A percentile compares a stretch with the other conserved stretches of the same genome.
Evolutionary conservation across 805 yeast genomes (phyloP).

Genomic region (Phaffomyces opuntiae): DNA sequence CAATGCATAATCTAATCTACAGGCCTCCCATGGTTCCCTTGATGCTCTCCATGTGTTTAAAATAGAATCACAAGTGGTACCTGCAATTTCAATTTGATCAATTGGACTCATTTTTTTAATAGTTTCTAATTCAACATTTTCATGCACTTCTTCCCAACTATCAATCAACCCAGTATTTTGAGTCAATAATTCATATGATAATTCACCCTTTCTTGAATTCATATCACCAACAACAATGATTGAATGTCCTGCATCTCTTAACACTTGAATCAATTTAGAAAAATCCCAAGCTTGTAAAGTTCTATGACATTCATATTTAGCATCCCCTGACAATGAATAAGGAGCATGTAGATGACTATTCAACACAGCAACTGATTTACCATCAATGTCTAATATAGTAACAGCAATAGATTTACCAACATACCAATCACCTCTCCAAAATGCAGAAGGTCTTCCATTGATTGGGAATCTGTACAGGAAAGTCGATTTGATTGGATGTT

Average conservation of each 20-base stretch:
- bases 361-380: constrained; percentile 61
- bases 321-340: constrained; percentile 74
- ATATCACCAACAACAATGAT: constrained; percentile 90
- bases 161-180: constrained; percentile 63
- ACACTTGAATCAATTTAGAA: constrained; percentile 52
- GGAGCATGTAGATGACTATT: constrained; percentile 99
- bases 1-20: constrained; percentile 85
- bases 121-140: constrained; percentile 33
- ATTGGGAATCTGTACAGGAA: constrained; percentile 81
- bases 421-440: constrained; percentile 93
- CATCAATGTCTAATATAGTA: constrained; percentile 45
- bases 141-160: constrained; percentile 73
- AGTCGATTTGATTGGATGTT: constrained; percentile 74
- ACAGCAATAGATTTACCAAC: constrained; percentile 89
- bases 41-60: constrained; percentile 77
- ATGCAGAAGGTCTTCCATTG: constrained; percentile 91
- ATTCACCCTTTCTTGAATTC: constrained; percentile 80
- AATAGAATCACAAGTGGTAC: constrained; percentile 84
- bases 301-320: constrained; percentile 83
- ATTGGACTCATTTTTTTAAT: constrained; percentile 42
- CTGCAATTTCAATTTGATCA: constrained; percentile 65
- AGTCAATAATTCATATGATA: constrained; percentile 72
- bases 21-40: constrained; percentile 36
- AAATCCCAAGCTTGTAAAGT: constrained; percentile 97
- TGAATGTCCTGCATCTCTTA: constrained; percentile 70